Evolutionary conservation across 306 rosid genomes (phyloP).

Genomic region (Begonia peltatifolia): DNA sequence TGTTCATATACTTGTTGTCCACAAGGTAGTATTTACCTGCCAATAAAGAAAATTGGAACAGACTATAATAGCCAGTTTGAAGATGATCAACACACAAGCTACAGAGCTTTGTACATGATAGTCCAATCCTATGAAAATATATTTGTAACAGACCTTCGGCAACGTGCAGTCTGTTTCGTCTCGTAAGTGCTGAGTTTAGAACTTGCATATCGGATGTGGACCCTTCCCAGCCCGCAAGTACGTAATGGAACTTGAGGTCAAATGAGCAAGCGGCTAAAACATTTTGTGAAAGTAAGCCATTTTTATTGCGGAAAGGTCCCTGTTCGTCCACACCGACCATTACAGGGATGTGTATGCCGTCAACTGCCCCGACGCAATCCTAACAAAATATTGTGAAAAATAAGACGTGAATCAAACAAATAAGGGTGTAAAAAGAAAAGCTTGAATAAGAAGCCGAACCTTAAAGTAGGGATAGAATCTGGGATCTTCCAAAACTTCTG

Average conservation of each 20-base stretch:
- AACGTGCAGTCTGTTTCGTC: conserved; percentile 53
- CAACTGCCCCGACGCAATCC: conserved; percentile 83
- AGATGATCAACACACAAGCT: background rate
- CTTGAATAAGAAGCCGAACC: conserved; percentile 25
- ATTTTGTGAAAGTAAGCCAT: conserved; percentile 70
- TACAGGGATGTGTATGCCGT: conserved; percentile 72
- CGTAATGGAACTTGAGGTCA: conserved; percentile 77
- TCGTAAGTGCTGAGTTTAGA: conserved; percentile 60
- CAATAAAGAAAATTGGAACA: background rate
- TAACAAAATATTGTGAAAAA: conserved; percentile 14
- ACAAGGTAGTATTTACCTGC: conserved; percentile 80
- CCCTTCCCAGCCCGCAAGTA: conserved; percentile 98
- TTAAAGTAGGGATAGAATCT: conserved; percentile 81
- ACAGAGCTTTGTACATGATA: background rate
- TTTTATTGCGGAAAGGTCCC: conserved; percentile 88
- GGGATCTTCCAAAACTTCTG: conserved; percentile 44
- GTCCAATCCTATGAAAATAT: background rate
- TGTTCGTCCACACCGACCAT: conserved; percentile 89
- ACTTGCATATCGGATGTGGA: conserved; percentile 78
- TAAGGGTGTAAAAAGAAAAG: conserved; percentile 3
- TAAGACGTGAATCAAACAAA: conserved; percentile 11
- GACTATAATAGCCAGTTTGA: background rate
- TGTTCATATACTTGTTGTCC: conserved; percentile 57
- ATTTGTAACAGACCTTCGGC: conserved; percentile 50
- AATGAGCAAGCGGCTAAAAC: conserved; percentile 83